phyloP scores from a whole-genome alignment of 163 green algal species.

The Scenedesmus sp. region DNA sequence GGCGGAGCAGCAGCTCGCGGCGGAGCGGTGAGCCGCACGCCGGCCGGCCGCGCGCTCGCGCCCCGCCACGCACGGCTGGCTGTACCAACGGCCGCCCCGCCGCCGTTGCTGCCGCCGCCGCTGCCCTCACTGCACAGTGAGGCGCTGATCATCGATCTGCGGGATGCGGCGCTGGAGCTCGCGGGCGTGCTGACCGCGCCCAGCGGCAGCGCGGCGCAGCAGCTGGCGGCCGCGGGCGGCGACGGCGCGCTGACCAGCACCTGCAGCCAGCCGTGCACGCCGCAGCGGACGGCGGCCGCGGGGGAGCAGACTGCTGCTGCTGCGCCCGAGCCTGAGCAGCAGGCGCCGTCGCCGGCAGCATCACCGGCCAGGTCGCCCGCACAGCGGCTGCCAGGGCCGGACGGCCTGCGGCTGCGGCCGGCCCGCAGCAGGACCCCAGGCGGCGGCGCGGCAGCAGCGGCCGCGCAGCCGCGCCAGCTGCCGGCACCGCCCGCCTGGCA shows the following conservation, averaged over 20 bases:
- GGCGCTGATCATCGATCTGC: slow-evolving; percentile 55
- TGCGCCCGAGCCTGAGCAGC: no score
- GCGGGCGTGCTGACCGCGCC: slow-evolving; percentile 20
- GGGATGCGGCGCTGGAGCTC: slow-evolving; percentile 38
- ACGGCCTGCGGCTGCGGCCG: not conserved
- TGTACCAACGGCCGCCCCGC: no score
- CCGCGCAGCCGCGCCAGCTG: not conserved
- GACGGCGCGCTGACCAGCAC: no score
- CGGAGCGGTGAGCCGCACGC: not conserved
- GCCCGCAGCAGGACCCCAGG: not conserved
- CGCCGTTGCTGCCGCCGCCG: not conserved
- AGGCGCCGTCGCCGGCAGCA: not conserved
- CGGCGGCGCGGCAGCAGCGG: not conserved
- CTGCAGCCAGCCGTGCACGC: no score
- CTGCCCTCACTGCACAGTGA: slow-evolving; percentile 44
- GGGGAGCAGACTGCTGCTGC: no score
- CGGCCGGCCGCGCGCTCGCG: not conserved
- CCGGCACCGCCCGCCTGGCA: not conserved
- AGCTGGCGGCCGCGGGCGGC: no score
- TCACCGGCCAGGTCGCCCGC: no score
- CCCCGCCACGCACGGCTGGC: no score
- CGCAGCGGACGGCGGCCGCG: no score
- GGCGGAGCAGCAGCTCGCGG: not conserved
- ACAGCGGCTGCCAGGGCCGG: not conserved
- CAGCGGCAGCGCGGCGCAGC: not conserved